These are phyloP conservation scores for Gossypium rotundifolium DNA, from an alignment of 345 rosid genomes.

Conservation along the genomic window DNA sequence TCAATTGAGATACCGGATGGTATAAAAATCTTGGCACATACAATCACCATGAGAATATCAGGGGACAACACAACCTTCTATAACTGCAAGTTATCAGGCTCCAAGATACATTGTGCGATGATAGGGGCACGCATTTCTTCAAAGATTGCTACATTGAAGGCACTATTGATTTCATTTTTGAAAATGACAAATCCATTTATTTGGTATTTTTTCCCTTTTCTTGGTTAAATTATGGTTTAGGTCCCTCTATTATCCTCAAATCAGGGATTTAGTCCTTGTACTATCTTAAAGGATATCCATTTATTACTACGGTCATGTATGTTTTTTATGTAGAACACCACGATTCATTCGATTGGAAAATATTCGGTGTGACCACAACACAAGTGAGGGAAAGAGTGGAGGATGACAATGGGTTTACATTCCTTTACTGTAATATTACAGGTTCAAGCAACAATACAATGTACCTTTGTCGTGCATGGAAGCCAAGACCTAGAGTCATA, in stretches of 20 bases:
- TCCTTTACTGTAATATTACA: not conserved
- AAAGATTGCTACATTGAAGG: conserved; percentile 69
- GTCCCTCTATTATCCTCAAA: too few species aligned
- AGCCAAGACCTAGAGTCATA: not conserved
- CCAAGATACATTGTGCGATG: conserved; percentile 67
- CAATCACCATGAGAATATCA: conserved; percentile 43
- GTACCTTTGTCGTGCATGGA: not conserved
- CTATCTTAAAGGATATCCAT: too few species aligned
- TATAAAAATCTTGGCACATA: conserved; percentile 36
- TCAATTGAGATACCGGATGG: conserved; percentile 44
- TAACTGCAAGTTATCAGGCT: conserved; percentile 51
- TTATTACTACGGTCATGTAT: not conserved
- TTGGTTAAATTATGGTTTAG: too few species aligned
- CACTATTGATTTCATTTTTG: conserved; percentile 72
- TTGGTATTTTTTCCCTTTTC: conserved; percentile 22
- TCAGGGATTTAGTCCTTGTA: too few species aligned
- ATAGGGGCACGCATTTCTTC: conserved; percentile 64
- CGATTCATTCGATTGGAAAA: not conserved
- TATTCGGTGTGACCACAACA: not conserved
- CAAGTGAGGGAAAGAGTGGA: not conserved
- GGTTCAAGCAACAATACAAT: not conserved
- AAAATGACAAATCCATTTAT: conserved; percentile 56
- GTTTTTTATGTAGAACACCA: not conserved
- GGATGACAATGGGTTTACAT: not conserved
- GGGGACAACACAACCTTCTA: conserved; percentile 53